Conservation (phyloP, 1,284 basidiomycete species). For the Ceratobasidium sp. region DNA sequence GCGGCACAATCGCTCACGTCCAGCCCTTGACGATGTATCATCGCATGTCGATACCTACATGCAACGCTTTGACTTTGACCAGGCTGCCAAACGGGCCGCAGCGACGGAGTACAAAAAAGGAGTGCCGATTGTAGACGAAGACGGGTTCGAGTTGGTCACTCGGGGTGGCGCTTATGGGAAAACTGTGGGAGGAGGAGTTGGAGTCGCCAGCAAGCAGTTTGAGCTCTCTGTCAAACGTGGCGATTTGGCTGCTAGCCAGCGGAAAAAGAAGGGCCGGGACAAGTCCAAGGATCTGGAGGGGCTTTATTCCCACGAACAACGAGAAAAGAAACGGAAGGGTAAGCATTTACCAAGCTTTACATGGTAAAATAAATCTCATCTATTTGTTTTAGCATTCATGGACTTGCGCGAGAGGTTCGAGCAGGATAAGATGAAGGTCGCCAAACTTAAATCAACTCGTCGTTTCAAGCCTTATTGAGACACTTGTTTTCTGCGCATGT, state of each 20-base stretch:
- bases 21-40: slow-evolving; percentile 74
- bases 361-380: slow-evolving; percentile 16
- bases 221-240: slow-evolving; percentile 61
- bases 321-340: slow-evolving; percentile 88
- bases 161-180: slow-evolving; percentile 88
- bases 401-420: slow-evolving; percentile 85
- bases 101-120: slow-evolving; percentile 74
- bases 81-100: slow-evolving; percentile 69
- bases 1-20: slow-evolving; percentile 71
- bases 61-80: slow-evolving; percentile 76
- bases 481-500: too few relatives aligned
- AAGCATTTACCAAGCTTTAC: slow-evolving; percentile 49
- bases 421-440: slow-evolving; percentile 86
- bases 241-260: slow-evolving; percentile 57
- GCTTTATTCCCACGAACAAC: slow-evolving; percentile 89
- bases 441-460: slow-evolving; percentile 79
- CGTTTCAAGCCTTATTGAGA: slow-evolving; percentile 84
- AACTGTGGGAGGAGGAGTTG: slow-evolving; percentile 81
- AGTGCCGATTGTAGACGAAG: slow-evolving; percentile 88
- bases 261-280: slow-evolving; percentile 68
- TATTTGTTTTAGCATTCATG: slow-evolving; percentile 66
- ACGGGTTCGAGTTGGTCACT: slow-evolving; percentile 91
- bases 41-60: slow-evolving; percentile 81
- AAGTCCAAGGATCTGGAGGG: slow-evolving; percentile 74
- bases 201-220: slow-evolving; percentile 79